These are phyloP conservation scores for Fusarium robinianum DNA, from an alignment of 2,329 filamentous ascomycete species.

Conservation along the genomic window DNA sequence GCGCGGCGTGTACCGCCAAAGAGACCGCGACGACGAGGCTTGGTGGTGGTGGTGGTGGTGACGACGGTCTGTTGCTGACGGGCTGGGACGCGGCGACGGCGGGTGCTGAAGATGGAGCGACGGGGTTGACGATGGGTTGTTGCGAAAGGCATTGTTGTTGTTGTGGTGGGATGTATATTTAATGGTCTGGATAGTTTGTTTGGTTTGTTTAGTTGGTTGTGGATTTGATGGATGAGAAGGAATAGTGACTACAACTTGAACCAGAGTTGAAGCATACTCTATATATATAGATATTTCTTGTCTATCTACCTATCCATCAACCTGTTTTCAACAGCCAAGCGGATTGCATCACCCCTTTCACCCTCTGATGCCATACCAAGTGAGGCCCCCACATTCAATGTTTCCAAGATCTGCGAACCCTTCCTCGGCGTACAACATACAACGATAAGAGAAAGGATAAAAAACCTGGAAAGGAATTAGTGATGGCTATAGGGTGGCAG, in stretches of 20 bases:
- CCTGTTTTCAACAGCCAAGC: too few relatives aligned
- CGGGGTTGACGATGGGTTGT: constrained; percentile 33
- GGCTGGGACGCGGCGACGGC: constrained; percentile 31
- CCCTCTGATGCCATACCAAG: constrained; percentile 21
- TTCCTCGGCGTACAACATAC: too few relatives aligned
- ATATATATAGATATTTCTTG: background rate
- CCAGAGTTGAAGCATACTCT: too few relatives aligned
- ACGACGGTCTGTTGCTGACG: constrained; percentile 39
- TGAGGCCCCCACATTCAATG: background rate
- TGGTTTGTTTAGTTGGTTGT: background rate
- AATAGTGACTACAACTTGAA: too few relatives aligned
- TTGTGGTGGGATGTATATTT: too few relatives aligned
- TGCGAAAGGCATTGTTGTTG: constrained; percentile 42
- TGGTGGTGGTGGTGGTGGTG: constrained; percentile 48
- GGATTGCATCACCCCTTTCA: constrained; percentile 31
- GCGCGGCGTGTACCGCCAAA: constrained; percentile 46
- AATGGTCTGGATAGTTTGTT: too few relatives aligned
- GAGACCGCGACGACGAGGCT: constrained; percentile 48
- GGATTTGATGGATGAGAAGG: background rate
- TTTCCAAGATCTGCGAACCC: constrained; percentile 8
- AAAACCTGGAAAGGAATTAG: constrained; percentile 25
- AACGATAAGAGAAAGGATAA: too few relatives aligned
- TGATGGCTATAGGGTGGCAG: background rate
- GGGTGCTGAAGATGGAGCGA: constrained; percentile 35
- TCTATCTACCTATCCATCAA: constrained; percentile 9